Base-by-base conservation (phyloP, 495 filamentous ascomycete species). In the Wilcoxina mikolae region DNA sequence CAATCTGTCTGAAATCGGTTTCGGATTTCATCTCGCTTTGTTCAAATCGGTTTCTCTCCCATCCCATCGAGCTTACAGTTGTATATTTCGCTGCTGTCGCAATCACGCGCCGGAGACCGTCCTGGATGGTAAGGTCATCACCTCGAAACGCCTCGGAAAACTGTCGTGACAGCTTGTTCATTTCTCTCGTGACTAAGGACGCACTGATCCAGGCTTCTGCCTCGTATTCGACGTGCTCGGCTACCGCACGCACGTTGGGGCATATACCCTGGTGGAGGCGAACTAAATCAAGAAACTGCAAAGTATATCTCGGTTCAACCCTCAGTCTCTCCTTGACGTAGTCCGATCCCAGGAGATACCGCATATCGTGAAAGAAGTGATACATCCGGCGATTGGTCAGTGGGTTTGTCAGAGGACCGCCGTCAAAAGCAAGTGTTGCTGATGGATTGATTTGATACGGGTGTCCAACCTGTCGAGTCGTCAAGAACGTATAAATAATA, bases 201-300 rank as follows among this genome's bases (percentile, higher is more conserved):
- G 93, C 91, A 59, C 82, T 91, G 45, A 99, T 95, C 91, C 91
- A 99, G 26, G 87, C 83, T 64, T 99, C 91, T 4, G 88, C 91
- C 68, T 99, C 91, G 62, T 95, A 99, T 64, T 96, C 93, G 4
- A 99, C 84, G 64, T 99, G 91, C 57, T 99, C 91, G 20, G 84
- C 86, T 27, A 94, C 80, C 1, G 89, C 90, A 54, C 91, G 78
- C 3, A 87, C 71, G 60, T 96, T 99, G 12, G 91, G 93, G 60
- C 90, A 95, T 38, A 96, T 94, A 0, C 91, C 91, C 68, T 99
- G 91, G 48, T 93, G 87, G 28, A 99, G 74, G 61, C 94, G 93
- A 57, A 94, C 87, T 2, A 99, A 73, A 62, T 99, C 93, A 23
- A 99, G 73, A 69, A 96, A 96, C 62, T 99, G 91, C 58, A 88